These are phyloP conservation scores for Ensete ventricosum DNA, from an alignment of 176 grass and related monocot genomes.

Conservation along the genomic window DNA sequence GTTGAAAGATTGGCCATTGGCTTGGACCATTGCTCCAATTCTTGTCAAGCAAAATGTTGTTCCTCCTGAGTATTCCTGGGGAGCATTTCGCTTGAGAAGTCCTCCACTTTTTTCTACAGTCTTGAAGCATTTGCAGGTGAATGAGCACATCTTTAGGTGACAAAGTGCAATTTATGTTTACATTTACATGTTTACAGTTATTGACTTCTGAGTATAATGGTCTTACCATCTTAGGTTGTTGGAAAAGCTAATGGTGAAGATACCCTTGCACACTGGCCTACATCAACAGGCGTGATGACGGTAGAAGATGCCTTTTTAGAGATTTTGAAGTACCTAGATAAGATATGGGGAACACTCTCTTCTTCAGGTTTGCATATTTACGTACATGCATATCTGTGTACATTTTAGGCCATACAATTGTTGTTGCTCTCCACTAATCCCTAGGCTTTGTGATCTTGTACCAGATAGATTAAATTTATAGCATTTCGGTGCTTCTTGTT, in stretches of 20 bases:
- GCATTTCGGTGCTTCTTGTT: neutral
- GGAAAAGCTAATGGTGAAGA: slow-evolving; percentile 91
- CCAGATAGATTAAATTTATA: too few relatives aligned
- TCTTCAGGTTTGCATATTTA: slow-evolving; percentile 57
- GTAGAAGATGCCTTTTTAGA: slow-evolving; percentile 73
- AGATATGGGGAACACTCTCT: slow-evolving; percentile 76
- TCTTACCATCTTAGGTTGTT: slow-evolving; percentile 39
- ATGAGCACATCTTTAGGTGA: slow-evolving; percentile 15
- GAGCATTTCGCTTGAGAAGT: slow-evolving; percentile 77
- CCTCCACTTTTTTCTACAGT: slow-evolving; percentile 79
- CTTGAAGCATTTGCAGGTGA: slow-evolving; percentile 76
- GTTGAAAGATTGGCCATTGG: slow-evolving; percentile 81
- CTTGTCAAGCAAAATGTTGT: slow-evolving; percentile 70
- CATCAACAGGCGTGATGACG: slow-evolving; percentile 61
- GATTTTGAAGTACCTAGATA: slow-evolving; percentile 78
- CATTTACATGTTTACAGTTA: slow-evolving; percentile 27
- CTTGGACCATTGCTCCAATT: slow-evolving; percentile 85
- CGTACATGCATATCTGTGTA: neutral
- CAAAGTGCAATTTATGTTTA: slow-evolving; percentile 3
- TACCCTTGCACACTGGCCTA: slow-evolving; percentile 89
- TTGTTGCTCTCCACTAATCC: neutral
- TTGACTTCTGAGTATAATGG: slow-evolving; percentile 25
- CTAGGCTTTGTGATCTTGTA: too few relatives aligned
- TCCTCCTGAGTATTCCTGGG: slow-evolving; percentile 87
- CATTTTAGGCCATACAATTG: slow-evolving; percentile 4